Evolutionary conservation across 1,139 yeast genomes (phyloP).

Genomic region (Geotrichum restrictum): DNA sequence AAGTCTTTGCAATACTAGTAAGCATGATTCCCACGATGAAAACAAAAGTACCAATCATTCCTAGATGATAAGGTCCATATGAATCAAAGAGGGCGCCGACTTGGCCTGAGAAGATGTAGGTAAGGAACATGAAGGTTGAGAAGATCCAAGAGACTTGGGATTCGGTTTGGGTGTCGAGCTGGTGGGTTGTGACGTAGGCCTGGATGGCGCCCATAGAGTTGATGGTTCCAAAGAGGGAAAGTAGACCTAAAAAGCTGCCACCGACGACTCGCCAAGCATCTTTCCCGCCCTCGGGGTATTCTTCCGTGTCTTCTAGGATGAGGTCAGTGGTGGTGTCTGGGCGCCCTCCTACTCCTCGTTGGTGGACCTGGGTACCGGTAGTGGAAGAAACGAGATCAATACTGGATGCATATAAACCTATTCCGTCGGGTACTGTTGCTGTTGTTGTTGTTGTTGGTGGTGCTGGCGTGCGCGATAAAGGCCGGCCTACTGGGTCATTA

Average conservation of each 20-base stretch:
- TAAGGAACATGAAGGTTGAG: constrained; percentile 53
- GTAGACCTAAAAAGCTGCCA: constrained; percentile 61
- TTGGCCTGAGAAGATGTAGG: constrained; percentile 53
- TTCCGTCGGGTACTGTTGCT: too few species aligned
- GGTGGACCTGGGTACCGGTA: too few species aligned
- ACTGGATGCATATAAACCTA: too few species aligned
- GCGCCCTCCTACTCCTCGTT: too few species aligned
- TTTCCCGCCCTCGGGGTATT: constrained; percentile 52
- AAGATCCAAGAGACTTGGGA: constrained; percentile 65
- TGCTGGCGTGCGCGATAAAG: too few species aligned
- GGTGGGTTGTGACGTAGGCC: constrained; percentile 57
- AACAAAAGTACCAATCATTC: constrained; percentile 46
- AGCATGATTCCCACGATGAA: constrained; percentile 52
- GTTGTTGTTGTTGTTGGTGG: too few species aligned
- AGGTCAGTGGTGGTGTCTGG: too few species aligned
- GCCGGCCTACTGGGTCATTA: too few species aligned
- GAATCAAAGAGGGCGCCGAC: constrained; percentile 62
- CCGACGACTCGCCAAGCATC: constrained; percentile 53
- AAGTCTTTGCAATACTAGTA: constrained; percentile 50
- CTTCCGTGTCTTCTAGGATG: constrained; percentile 6
- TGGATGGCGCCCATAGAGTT: constrained; percentile 68
- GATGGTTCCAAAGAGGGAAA: constrained; percentile 60
- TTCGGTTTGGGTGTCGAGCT: constrained; percentile 45
- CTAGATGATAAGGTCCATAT: constrained; percentile 51
- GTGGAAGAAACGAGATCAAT: too few species aligned